Evolutionary conservation across 257 asterid genomes (phyloP).

Genomic region (Solanum pennellii): DNA sequence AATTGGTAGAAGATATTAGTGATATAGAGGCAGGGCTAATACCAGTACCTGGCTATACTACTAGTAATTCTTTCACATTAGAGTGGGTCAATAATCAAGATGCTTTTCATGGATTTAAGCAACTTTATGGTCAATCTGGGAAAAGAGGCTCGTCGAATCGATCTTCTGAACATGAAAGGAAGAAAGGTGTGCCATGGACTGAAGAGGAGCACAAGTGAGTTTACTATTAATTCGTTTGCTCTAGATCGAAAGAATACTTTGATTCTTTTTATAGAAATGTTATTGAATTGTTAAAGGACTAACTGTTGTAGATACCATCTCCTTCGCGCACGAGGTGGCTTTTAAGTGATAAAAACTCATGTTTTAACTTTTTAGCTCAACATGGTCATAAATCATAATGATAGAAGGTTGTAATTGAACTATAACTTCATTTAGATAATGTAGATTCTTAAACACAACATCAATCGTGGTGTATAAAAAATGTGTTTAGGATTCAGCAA

Average conservation of each 20-base stretch:
- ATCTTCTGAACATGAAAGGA: conserved; percentile 62
- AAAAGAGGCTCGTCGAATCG: conserved; percentile 32
- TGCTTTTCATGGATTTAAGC: conserved; percentile 15
- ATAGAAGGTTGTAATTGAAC: not conserved
- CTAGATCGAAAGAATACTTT: not conserved
- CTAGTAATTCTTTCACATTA: conserved; percentile 35
- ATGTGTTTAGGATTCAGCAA: not conserved
- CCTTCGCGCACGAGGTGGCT: not conserved
- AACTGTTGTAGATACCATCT: not conserved
- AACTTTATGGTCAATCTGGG: conserved; percentile 25
- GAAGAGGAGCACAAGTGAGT: conserved; percentile 90
- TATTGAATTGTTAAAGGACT: not conserved
- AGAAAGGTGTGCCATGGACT: conserved; percentile 92
- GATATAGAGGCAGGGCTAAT: conserved; percentile 75
- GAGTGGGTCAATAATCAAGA: conserved; percentile 39
- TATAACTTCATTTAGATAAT: not conserved
- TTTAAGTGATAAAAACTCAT: not conserved
- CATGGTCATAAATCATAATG: not conserved
- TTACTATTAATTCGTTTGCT: not conserved
- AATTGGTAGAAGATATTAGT: conserved; percentile 19
- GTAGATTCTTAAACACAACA: not conserved
- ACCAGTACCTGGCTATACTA: conserved; percentile 50
- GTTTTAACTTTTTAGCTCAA: not conserved
- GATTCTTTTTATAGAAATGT: not conserved
- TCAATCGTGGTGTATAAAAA: not conserved